Conservation (phyloP, 805 yeast species). For the Clavispora asparagi region DNA sequence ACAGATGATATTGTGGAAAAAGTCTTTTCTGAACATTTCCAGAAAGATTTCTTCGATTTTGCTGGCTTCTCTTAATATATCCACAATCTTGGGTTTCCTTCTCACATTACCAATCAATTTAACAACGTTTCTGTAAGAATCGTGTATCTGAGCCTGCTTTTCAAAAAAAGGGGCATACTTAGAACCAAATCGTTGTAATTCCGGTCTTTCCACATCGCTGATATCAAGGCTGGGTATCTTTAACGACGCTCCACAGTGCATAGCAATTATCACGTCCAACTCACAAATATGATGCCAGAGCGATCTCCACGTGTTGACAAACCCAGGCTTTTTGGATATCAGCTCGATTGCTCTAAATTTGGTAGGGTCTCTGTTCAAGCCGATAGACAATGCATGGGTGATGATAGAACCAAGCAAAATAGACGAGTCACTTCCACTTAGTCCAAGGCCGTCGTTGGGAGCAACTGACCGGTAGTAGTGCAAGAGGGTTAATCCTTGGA, state of each 20-base stretch:
- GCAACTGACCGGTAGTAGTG: conserved; percentile 32
- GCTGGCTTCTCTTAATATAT: conserved; percentile 31
- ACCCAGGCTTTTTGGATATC: conserved; percentile 22
- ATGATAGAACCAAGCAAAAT: conserved; percentile 32
- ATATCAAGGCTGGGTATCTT: conserved; percentile 22
- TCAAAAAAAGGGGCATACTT: conserved; percentile 6
- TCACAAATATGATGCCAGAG: conserved; percentile 30
- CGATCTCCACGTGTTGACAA: conserved; percentile 30
- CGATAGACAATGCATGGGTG: conserved; percentile 36
- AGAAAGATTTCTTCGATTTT: conserved; percentile 30
- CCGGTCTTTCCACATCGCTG: conserved; percentile 31
- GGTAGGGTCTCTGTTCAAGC: conserved; percentile 37
- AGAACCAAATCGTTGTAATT: conserved; percentile 3
- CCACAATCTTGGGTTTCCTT: conserved; percentile 29
- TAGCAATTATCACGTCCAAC: conserved; percentile 28
- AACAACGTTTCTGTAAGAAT: conserved; percentile 25
- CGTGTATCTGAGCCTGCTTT: conserved; percentile 16
- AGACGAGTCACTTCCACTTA: conserved; percentile 36
- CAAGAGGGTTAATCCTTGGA: conserved; percentile 30
- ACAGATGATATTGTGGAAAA: conserved; percentile 34
- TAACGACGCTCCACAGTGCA: conserved; percentile 28
- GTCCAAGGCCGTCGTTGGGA: conserved; percentile 40
- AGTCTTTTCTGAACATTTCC: conserved; percentile 37
- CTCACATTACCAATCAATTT: conserved; percentile 22
- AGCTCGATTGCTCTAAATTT: conserved; percentile 24